These are phyloP conservation scores for Diaporthe aspalathi DNA, from an alignment of 2,329 filamentous ascomycete genomes.

Conservation along the genomic window DNA sequence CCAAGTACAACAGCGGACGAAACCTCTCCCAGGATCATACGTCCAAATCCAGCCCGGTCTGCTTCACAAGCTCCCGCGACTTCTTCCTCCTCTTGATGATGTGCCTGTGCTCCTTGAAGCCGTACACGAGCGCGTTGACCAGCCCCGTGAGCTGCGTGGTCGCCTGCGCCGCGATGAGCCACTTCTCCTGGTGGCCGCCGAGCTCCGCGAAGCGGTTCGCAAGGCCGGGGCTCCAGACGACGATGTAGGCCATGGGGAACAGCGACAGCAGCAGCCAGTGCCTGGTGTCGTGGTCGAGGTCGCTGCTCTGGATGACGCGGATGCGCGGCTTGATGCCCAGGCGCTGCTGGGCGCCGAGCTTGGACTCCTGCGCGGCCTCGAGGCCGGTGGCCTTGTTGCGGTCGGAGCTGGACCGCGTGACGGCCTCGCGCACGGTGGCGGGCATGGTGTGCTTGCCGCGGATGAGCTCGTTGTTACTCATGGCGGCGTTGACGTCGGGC, in stretches of 20 bases:
- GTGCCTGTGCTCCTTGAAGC: constrained; percentile 33
- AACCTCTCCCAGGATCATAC: not conserved
- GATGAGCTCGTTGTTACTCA: constrained; percentile 35
- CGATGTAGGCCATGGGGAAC: constrained; percentile 35
- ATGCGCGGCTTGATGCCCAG: constrained; percentile 34
- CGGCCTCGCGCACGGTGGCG: constrained; percentile 28
- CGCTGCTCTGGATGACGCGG: constrained; percentile 30
- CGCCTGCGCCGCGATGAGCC: constrained; percentile 34
- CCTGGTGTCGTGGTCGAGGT: constrained; percentile 35
- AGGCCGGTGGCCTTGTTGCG: constrained; percentile 32
- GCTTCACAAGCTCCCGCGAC: constrained; percentile 1
- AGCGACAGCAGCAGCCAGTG: constrained; percentile 36
- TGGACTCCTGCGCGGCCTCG: constrained; percentile 35
- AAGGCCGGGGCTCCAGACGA: constrained; percentile 34
- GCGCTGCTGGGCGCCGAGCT: constrained; percentile 28
- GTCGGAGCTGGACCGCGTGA: constrained; percentile 14
- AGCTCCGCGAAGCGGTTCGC: constrained; percentile 34
- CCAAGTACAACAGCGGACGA: no score
- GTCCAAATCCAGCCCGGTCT: constrained; percentile 13
- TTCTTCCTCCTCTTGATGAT: constrained; percentile 22
- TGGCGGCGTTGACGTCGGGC: constrained; percentile 22
- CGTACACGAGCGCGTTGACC: constrained; percentile 36
- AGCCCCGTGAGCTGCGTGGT: constrained; percentile 36
- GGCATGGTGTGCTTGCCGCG: constrained; percentile 34
- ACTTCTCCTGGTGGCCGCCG: not conserved